Percentiles rank a stretch among this genome's conserved stretches.
Conservation (phyloP, 2,329 filamentous ascomycete genomes). For the Aureobasidium sp. region DNA sequence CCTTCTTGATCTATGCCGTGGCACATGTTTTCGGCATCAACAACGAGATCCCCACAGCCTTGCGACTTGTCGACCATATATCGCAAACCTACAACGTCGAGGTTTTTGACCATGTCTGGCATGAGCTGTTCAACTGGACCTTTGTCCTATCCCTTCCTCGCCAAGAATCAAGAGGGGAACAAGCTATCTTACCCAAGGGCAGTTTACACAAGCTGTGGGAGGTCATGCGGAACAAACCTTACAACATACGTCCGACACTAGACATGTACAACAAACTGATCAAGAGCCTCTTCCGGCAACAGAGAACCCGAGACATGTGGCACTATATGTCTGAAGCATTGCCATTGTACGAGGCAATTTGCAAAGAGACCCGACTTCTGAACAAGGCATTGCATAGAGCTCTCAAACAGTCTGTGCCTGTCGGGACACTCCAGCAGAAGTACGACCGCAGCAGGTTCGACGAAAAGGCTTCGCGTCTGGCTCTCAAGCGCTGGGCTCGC, state of each 20-base stretch:
- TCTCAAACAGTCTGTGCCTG: not conserved
- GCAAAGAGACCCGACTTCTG: not conserved
- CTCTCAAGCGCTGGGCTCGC: conserved; percentile 25
- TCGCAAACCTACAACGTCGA: conserved; percentile 52
- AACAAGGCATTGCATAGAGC: not conserved
- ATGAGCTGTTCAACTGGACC: conserved; percentile 60
- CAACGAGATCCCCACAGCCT: conserved; percentile 52
- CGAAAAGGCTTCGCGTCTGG: not conserved
- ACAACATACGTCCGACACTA: conserved; percentile 51
- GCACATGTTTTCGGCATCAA: conserved; percentile 63
- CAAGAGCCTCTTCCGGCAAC: conserved; percentile 21
- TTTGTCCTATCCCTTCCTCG: conserved; percentile 47
- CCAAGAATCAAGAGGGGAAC: not conserved
- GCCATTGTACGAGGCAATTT: conserved; percentile 12
- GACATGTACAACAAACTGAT: conserved; percentile 44
- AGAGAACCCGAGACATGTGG: conserved; percentile 19
- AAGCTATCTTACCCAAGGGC: conserved; percentile 32
- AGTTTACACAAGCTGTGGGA: conserved; percentile 51
- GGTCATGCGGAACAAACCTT: conserved; percentile 53
- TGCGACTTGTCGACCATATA: conserved; percentile 56
- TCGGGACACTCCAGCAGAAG: conserved; percentile 10
- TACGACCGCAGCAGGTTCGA: conserved; percentile 2
- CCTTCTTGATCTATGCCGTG: conserved; percentile 55
- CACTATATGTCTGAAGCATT: conserved; percentile 23
- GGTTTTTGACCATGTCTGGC: conserved; percentile 56